Conservation (phyloP, 1,284 basidiomycete genomes). For the Leccinum fuscescens region DNA sequence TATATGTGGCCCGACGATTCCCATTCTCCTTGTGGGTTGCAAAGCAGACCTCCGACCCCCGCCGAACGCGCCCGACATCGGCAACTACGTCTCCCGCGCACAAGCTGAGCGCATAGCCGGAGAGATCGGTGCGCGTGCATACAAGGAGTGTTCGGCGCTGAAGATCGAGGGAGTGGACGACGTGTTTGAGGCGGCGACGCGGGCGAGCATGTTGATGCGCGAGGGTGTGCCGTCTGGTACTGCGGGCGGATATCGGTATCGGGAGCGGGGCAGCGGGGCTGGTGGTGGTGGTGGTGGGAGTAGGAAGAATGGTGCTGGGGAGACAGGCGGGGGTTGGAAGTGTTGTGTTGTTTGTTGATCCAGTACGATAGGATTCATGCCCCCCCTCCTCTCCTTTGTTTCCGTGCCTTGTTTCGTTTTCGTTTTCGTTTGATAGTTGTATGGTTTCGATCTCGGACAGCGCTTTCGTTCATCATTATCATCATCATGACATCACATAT, state of each 20-base stretch:
- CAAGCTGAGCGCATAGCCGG: constrained; percentile 78
- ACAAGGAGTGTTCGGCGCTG: constrained; percentile 91
- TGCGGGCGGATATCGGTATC: constrained; percentile 35
- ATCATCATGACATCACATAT: neutral
- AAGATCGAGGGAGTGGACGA: constrained; percentile 93
- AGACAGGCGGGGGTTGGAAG: constrained; percentile 46
- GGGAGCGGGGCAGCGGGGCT: constrained; percentile 9
- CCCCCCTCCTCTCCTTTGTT: neutral
- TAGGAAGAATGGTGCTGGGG: constrained; percentile 44
- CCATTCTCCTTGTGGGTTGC: constrained; percentile 84
- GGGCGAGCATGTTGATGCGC: constrained; percentile 91
- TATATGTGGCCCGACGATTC: constrained; percentile 83
- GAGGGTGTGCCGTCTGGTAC: constrained; percentile 67
- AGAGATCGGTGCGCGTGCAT: constrained; percentile 83
- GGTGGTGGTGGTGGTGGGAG: neutral
- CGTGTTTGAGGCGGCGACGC: constrained; percentile 91
- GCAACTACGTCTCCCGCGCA: constrained; percentile 64
- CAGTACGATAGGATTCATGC: constrained; percentile 14
- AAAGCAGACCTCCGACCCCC: constrained; percentile 80
- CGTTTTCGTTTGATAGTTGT: neutral
- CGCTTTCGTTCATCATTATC: neutral
- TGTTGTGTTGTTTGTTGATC: constrained; percentile 61
- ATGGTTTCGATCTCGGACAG: neutral
- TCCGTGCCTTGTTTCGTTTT: constrained; percentile 1
- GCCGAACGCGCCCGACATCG: constrained; percentile 39